Percentiles rank a stretch among this genome's conserved stretches.
phyloP scores from a whole-genome alignment of 2,329 filamentous ascomycete species.

The Chaetomium sp. region DNA sequence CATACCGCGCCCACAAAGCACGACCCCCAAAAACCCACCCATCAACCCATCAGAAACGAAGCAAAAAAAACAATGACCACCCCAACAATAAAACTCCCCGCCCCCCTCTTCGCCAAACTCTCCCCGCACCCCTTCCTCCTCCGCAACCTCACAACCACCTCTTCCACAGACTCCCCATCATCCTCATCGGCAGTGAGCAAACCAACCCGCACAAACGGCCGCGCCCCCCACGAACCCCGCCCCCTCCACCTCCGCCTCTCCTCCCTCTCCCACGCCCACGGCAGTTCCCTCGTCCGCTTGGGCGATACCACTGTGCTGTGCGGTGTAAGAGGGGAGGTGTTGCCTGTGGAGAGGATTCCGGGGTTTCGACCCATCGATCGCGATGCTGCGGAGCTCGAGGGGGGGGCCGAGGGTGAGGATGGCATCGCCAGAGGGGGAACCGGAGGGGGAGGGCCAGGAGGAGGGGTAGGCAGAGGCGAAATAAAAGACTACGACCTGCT shows the following conservation, averaged over 20 bases:
- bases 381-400: slow-evolving; percentile 25
- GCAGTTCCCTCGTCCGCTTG: slow-evolving; percentile 78
- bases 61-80: slow-evolving; percentile 1
- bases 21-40: not conserved
- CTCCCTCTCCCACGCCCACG: slow-evolving; percentile 81
- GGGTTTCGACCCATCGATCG: slow-evolving; percentile 46
- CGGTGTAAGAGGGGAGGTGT: slow-evolving; percentile 79
- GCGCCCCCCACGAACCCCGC: slow-evolving; percentile 62
- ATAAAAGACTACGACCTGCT: slow-evolving; percentile 63
- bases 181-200: too few species aligned
- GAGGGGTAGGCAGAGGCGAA: slow-evolving; percentile 30
- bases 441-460: not conserved
- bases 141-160: slow-evolving; percentile 66
- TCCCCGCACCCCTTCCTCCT: slow-evolving; percentile 85
- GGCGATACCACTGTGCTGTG: slow-evolving; percentile 95
- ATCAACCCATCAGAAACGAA: not conserved
- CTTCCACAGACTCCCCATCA: slow-evolving; percentile 29
- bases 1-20: not conserved
- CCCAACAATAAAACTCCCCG: slow-evolving; percentile 38
- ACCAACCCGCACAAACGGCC: slow-evolving; percentile 73
- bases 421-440: too few species aligned
- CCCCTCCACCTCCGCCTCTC: slow-evolving; percentile 71
- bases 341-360: slow-evolving; percentile 68
- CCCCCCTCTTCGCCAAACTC: slow-evolving; percentile 79
- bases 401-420: slow-evolving; percentile 22